Percentiles rank a stretch among this genome's conserved stretches.
phyloP scores from a whole-genome alignment of 352 stramenopile species.

The Phytophthora quininea region DNA sequence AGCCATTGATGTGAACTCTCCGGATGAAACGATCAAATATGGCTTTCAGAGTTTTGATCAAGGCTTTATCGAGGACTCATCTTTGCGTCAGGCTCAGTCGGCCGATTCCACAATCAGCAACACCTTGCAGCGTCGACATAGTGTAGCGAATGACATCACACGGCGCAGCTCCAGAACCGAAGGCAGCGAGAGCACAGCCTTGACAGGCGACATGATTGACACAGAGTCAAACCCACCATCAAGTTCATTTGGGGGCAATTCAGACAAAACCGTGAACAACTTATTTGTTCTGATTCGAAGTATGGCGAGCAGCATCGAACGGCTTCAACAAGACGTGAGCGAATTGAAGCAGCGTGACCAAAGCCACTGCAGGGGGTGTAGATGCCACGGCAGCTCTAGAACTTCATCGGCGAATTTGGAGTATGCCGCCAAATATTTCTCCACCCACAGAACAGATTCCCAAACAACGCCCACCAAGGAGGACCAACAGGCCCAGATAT shows the following conservation, averaged over 20 bases:
- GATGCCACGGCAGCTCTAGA: background rate
- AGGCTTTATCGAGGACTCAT: constrained; percentile 4
- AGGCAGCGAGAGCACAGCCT: background rate
- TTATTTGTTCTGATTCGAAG: background rate
- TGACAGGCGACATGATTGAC: too few relatives aligned
- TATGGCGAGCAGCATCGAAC: background rate
- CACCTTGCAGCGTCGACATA: constrained; percentile 7
- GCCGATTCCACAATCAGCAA: constrained; percentile 5
- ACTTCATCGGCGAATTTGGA: too few relatives aligned
- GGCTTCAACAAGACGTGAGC: background rate
- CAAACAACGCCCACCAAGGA: too few relatives aligned
- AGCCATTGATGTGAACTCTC: constrained; percentile 17
- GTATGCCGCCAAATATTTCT: too few relatives aligned
- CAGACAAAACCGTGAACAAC: background rate
- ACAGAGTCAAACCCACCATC: too few relatives aligned
- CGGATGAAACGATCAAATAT: constrained; percentile 25
- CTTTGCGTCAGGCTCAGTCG: constrained; percentile 1
- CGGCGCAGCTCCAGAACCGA: background rate
- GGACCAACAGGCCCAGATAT: too few relatives aligned
- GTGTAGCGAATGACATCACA: background rate
- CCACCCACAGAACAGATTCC: too few relatives aligned
- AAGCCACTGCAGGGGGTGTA: background rate
- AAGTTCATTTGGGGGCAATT: background rate
- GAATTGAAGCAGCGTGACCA: background rate
- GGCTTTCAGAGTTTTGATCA: constrained; percentile 22